Conservation (phyloP, 2,329 filamentous ascomycete species). For the Pseudogymnoascus sp. region DNA sequence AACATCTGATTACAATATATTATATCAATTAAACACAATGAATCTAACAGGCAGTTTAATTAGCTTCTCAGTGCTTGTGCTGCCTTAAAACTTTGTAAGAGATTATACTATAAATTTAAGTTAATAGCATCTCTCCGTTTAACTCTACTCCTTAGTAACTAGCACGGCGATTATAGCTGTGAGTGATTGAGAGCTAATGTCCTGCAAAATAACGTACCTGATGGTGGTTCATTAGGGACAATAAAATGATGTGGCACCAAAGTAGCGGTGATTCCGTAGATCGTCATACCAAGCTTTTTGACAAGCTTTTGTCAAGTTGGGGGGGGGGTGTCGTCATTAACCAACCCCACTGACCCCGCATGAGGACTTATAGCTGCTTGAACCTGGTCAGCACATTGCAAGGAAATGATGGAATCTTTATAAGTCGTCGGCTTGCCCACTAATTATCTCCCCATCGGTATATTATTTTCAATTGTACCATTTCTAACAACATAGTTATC, state of each 20-base stretch:
- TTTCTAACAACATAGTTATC: not conserved
- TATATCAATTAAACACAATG: not conserved
- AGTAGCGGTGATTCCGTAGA: not conserved
- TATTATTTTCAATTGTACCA: not conserved
- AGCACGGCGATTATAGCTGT: too few species aligned
- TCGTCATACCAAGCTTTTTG: conserved; percentile 5
- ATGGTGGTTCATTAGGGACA: not conserved
- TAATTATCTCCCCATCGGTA: not conserved
- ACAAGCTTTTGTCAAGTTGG: not conserved
- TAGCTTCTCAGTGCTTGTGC: not conserved
- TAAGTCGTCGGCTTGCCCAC: not conserved
- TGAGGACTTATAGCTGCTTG: not conserved
- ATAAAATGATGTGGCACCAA: not conserved
- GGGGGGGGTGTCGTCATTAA: not conserved
- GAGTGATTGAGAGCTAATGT: too few species aligned
- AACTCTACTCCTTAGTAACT: too few species aligned
- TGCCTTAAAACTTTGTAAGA: too few species aligned
- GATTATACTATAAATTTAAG: too few species aligned
- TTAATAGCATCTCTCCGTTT: too few species aligned
- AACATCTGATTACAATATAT: not conserved
- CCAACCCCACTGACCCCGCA: not conserved
- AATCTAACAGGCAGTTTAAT: not conserved
- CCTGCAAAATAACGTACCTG: too few species aligned
- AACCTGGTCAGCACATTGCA: not conserved
- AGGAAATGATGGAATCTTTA: not conserved